Base-by-base conservation (phyloP, 73 alveolate species). In the Paramecium sonneborni region DNA sequence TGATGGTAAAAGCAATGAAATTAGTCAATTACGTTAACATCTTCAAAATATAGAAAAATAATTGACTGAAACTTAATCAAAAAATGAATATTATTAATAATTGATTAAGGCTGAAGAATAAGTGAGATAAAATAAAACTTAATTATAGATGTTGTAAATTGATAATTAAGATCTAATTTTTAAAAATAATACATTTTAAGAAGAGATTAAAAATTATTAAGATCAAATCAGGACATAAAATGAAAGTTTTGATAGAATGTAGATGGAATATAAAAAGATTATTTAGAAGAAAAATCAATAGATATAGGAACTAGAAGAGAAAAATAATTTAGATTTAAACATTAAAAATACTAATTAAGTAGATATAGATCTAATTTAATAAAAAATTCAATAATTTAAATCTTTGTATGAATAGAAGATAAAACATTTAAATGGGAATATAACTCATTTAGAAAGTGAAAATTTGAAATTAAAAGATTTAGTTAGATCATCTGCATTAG, bases 201-300 rank as follows among this genome's bases (percentile, higher is more conserved):
- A 79, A 21, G 90, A 79, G 20, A 24, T 79, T 1, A 79, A 79
- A 10, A 79, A 79, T 79, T 43, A 24, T 43, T 79, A 79, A 6
- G 37, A 41, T 3, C 9, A 79, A 79, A 39, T 79, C 4, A 41
- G 10, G 32, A 43, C 90, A 23, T 20, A 30, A 43, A 79, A 21
- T 79, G 69, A 79, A 79, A 79, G 90, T 44, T 46, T 24, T 43
- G 90, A 79, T 24, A n/a, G 69, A 6, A 79, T 79, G 74, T 44
- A 79, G 55, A 24, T 9, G 14, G 90, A 79, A 44, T 79, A 43
- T 79, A 79, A 79, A 6, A 79, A 79, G 55, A 30, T 20, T 21
- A 79, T 79, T 30, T 12, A 38, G 7, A 79, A 79, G 43, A 79
- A 43, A 62, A 79, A 79, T 46, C 14, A 1, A 41, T 34, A 18